Percentiles rank a stretch among this genome's conserved stretches.
These are phyloP conservation scores for Kodamaea hsintzibuensis DNA, from an alignment of 805 yeast species.

Conservation along the genomic window DNA sequence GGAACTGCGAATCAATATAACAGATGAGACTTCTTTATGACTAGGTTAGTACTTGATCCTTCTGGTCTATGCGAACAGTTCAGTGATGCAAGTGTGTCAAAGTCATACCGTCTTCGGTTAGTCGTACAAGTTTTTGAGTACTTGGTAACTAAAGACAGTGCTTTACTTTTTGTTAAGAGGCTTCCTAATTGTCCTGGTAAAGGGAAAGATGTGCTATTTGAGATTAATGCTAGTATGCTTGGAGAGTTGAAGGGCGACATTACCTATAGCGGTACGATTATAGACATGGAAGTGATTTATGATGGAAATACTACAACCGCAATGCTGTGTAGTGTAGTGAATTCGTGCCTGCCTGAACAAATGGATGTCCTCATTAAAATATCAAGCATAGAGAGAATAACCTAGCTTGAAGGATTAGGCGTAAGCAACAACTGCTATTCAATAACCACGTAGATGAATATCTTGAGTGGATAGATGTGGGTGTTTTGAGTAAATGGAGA, in stretches of 20 bases:
- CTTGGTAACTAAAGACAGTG: constrained; percentile 4
- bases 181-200: constrained; percentile 18
- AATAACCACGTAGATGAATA: too few species aligned
- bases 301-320: constrained; percentile 28
- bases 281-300: constrained; percentile 31
- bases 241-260: not conserved
- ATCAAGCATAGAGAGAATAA: constrained; percentile 8
- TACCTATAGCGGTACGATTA: constrained; percentile 11
- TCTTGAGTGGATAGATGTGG: too few species aligned
- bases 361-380: constrained; percentile 18
- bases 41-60: constrained; percentile 32
- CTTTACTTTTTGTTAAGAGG: constrained; percentile 16
- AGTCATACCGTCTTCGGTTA: constrained; percentile 24
- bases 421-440: not conserved
- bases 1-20: not conserved
- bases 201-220: constrained; percentile 11
- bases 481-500: too few species aligned
- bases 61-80: constrained; percentile 18
- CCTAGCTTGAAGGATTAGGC: not conserved
- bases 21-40: constrained; percentile 20
- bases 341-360: constrained; percentile 13
- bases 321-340: constrained; percentile 23
- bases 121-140: constrained; percentile 31
- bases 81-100: constrained; percentile 24
- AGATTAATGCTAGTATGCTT: not conserved